Percentiles rank a stretch among this genome's conserved stretches.
These are phyloP conservation scores for Xylariaceae sp. DNA, from an alignment of 2,329 filamentous ascomycete genomes.

Conservation along the genomic window DNA sequence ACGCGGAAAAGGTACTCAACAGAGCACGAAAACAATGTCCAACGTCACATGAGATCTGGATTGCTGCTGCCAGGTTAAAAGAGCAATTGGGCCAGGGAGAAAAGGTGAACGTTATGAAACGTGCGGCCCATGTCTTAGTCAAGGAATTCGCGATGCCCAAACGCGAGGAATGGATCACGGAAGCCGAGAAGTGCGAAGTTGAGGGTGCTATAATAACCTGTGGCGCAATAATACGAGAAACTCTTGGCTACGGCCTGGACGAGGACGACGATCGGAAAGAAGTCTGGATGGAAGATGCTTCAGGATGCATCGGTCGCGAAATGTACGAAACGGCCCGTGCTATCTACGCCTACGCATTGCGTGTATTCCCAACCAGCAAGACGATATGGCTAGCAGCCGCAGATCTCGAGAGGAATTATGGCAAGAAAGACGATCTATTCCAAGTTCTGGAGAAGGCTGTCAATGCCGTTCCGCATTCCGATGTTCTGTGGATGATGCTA, in stretches of 20 bases:
- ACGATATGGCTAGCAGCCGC: constrained; percentile 88
- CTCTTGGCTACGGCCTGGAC: constrained; percentile 86
- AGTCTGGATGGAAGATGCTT: constrained; percentile 93
- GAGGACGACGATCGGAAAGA: constrained; percentile 96
- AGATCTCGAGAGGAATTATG: constrained; percentile 87
- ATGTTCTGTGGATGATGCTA: constrained; percentile 92
- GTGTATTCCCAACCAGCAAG: constrained; percentile 83
- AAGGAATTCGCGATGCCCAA: constrained; percentile 95
- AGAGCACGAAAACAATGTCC: constrained; percentile 90
- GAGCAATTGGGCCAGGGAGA: constrained; percentile 77
- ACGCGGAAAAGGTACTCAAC: constrained; percentile 93
- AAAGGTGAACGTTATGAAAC: constrained; percentile 90
- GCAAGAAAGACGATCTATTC: constrained; percentile 76
- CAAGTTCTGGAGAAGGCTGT: constrained; percentile 88
- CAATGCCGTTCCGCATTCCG: constrained; percentile 85
- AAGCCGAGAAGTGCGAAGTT: constrained; percentile 91
- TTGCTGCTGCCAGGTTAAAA: constrained; percentile 85
- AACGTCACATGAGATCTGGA: constrained; percentile 93
- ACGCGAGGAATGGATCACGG: constrained; percentile 92
- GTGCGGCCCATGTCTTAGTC: constrained; percentile 80
- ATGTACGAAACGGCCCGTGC: constrained; percentile 87
- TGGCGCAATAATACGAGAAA: constrained; percentile 85
- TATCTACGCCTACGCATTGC: constrained; percentile 86
- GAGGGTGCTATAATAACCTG: constrained; percentile 86
- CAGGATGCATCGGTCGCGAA: constrained; percentile 72